Evolutionary conservation across 1,284 basidiomycete genomes (phyloP).

Genomic region (Ceratobasidium sp.): DNA sequence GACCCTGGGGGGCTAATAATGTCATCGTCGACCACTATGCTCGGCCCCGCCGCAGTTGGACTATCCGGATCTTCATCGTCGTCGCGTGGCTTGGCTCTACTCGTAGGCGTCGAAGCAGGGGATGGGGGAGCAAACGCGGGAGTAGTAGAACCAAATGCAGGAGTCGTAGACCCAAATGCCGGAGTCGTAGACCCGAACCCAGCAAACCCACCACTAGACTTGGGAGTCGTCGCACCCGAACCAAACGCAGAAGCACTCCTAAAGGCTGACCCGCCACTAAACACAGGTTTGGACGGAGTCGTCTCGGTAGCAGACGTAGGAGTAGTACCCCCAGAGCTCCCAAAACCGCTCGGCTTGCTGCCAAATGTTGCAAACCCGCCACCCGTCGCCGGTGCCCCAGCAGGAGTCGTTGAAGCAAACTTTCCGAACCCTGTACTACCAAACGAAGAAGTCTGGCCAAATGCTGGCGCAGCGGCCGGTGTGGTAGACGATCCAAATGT

Average conservation of each 20-base stretch:
- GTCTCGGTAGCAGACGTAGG: conserved; percentile 12
- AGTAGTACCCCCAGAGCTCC: conserved; percentile 3
- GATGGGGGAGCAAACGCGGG: conserved; percentile 11
- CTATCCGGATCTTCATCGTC: background rate
- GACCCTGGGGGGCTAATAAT: conserved; percentile 14
- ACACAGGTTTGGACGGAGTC: background rate
- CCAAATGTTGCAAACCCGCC: conserved; percentile 29
- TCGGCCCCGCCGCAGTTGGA: background rate
- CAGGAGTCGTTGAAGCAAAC: conserved; percentile 15
- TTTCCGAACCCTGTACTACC: conserved; percentile 25
- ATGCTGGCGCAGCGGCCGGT: conserved; percentile 44
- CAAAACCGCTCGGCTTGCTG: conserved; percentile 19
- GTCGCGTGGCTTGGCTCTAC: background rate
- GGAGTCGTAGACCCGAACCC: conserved; percentile 21
- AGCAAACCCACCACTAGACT: conserved; percentile 5
- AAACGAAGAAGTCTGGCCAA: conserved; percentile 48
- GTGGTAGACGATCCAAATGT: conserved; percentile 48
- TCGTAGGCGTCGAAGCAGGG: background rate
- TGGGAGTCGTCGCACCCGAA: conserved; percentile 4
- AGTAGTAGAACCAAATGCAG: conserved; percentile 1
- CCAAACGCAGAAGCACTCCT: conserved; percentile 16
- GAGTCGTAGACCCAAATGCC: conserved; percentile 9
- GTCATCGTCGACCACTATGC: background rate
- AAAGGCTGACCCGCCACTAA: conserved; percentile 14
- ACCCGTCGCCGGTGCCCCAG: background rate